Conservation (phyloP, 164 flowering plant genomes). For the Protea cynaroides region DNA sequence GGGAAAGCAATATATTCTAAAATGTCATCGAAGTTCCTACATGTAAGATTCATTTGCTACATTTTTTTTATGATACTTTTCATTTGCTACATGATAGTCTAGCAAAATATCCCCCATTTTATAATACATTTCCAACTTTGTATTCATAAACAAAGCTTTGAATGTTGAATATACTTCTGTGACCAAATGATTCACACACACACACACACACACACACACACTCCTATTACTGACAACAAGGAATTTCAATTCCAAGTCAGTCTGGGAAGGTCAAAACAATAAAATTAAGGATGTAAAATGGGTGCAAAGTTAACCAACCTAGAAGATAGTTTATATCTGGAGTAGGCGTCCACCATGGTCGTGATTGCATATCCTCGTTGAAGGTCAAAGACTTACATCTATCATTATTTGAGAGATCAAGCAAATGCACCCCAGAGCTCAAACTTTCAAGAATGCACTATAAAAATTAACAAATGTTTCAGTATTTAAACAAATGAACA, state of each 20-base stretch:
- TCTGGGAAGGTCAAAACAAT: background rate
- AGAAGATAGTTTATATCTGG: conserved; percentile 66
- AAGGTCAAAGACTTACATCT: conserved; percentile 62
- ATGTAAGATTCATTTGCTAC: no score
- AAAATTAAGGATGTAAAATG: conserved; percentile 2
- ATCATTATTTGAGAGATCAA: conserved; percentile 61
- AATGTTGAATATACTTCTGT: no score
- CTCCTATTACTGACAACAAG: no score
- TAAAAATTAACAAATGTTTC: conserved; percentile 8
- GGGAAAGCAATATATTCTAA: no score
- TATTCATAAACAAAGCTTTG: no score
- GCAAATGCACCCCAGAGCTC: conserved; percentile 45
- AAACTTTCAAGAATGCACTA: conserved; percentile 55
- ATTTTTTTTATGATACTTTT: no score
- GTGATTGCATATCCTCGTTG: conserved; percentile 73
- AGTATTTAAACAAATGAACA: background rate
- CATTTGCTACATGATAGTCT: no score
- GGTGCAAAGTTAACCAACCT: conserved; percentile 42
- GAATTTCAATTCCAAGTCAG: background rate
- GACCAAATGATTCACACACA: no score
- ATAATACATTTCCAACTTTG: no score
- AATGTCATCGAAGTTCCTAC: no score
- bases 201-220: no score
- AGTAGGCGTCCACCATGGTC: conserved; percentile 98
- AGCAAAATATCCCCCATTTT: no score